Percentiles rank a stretch among this genome's conserved stretches.
Evolutionary conservation across 129 eudicot species (phyloP).

Genomic region (Helianthus annuus): HanXRQr2.0-SUNRISE NC_035438.2:67351945-67352444

Average conservation of each 20-base stretch:
- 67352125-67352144: constrained; percentile 5
- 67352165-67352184: constrained; percentile 2
- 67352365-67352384: not conserved
- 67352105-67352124: not conserved
- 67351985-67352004: too few relatives aligned
- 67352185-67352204: constrained; percentile 4
- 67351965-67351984: too few relatives aligned
- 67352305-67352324: not conserved
- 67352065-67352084: not conserved
- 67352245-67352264: not conserved
- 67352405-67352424: not conserved
- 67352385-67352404: not conserved
- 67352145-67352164: not conserved
- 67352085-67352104: not conserved
- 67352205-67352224: not conserved
- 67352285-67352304: not conserved
- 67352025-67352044: too few relatives aligned
- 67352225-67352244: not conserved
- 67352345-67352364: not conserved
- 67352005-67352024: too few relatives aligned
- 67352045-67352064: too few relatives aligned
- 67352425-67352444: not conserved
- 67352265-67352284: not conserved
- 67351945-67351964: too few relatives aligned
- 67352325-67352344: not conserved